These are phyloP conservation scores for Babesia ovata DNA, from an alignment of 169 alveolate species.

Conservation along the genomic window DNA sequence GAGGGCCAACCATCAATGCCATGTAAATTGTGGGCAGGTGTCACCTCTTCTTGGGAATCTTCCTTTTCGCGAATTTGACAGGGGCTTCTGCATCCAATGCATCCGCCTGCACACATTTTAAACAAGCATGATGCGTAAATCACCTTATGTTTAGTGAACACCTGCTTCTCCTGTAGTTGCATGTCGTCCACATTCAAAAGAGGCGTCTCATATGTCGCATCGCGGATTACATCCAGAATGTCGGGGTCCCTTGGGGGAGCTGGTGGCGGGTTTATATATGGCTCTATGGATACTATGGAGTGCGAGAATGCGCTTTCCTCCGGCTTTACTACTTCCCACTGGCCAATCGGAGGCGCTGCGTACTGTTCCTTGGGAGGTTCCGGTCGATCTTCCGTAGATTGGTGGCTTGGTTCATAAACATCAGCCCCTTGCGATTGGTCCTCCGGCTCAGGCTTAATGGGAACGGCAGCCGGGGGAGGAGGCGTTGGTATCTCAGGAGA, in stretches of 20 bases:
- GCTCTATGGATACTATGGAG: constrained; percentile 43
- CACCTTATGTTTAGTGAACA: constrained; percentile 11
- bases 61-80: constrained; percentile 30
- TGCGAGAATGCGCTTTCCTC: constrained; percentile 62
- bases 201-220: constrained; percentile 40
- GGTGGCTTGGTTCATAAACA: not conserved
- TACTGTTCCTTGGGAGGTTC: not conserved
- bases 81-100: not conserved
- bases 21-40: not conserved
- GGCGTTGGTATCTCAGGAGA: not conserved
- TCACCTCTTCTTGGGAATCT: constrained; percentile 24
- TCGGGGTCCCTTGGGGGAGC: constrained; percentile 19
- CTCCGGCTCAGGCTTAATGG: constrained; percentile 17
- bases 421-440: constrained; percentile 12
- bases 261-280: constrained; percentile 26
- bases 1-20: not conserved
- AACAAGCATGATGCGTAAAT: not conserved
- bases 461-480: not conserved
- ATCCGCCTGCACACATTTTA: constrained; percentile 3
- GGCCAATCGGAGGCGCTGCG: constrained; percentile 52
- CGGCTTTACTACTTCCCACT: constrained; percentile 66
- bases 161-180: constrained; percentile 39
- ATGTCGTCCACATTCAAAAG: constrained; percentile 42
- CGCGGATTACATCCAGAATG: constrained; percentile 19
- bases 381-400: not conserved